Evolutionary conservation across 169 alveolate genomes (phyloP).

Genomic region (Blepharisma undulans): DNA sequence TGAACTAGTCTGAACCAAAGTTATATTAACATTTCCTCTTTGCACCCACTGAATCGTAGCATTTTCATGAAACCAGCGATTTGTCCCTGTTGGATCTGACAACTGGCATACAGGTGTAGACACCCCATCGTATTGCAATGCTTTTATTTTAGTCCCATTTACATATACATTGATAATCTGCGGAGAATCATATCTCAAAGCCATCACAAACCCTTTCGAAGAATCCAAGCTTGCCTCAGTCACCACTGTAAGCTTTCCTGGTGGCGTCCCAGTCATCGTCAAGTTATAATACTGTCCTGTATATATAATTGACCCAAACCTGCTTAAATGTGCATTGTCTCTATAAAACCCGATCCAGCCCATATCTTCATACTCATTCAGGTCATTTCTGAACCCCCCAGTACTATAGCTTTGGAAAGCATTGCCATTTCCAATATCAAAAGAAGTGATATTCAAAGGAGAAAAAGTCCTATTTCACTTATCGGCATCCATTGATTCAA

Average conservation of each 20-base stretch:
- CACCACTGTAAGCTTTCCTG: conserved; percentile 31
- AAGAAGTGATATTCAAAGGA: conserved; percentile 2
- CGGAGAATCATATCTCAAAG: conserved; percentile 39
- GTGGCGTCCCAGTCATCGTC: conserved; percentile 40
- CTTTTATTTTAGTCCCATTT: neutral
- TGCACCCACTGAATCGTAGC: conserved; percentile 3
- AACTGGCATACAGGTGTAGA: neutral
- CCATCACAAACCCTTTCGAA: neutral
- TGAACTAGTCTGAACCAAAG: conserved; percentile 6
- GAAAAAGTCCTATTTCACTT: conserved; percentile 12
- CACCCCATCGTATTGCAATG: conserved; percentile 10
- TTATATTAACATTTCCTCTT: neutral
- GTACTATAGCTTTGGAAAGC: neutral
- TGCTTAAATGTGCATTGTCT: conserved; percentile 30
- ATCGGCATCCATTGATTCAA: conserved; percentile 12
- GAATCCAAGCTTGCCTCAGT: neutral
- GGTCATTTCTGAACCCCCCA: neutral
- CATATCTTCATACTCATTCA: conserved; percentile 56
- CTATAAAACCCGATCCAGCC: conserved; percentile 61
- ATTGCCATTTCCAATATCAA: too few relatives aligned
- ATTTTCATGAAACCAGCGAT: conserved; percentile 22
- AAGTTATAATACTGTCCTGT: conserved; percentile 25
- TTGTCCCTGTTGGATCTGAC: conserved; percentile 28
- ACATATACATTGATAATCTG: conserved; percentile 23
- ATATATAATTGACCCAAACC: conserved; percentile 43